phyloP scores from a whole-genome alignment of 129 eudicot genomes.

The Flaveria sonorensis region DNA sequence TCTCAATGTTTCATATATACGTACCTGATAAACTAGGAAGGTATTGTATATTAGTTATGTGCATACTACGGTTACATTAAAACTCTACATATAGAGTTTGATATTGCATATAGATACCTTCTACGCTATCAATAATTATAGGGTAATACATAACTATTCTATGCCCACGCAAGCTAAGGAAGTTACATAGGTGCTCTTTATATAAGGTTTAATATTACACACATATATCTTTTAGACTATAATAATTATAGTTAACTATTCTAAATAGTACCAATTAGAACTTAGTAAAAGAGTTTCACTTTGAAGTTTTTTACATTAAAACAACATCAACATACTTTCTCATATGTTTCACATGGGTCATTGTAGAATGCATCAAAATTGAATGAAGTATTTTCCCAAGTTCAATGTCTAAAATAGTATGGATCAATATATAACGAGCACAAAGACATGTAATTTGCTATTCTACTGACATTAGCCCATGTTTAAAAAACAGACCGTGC shows the following conservation, averaged over 20 bases:
- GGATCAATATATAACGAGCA: neutral
- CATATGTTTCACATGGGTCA: neutral
- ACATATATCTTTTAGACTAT: neutral
- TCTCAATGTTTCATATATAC: neutral
- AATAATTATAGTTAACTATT: neutral
- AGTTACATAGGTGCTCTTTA: neutral
- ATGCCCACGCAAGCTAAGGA: neutral
- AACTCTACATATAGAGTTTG: neutral
- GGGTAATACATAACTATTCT: neutral
- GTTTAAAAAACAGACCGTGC: slow-evolving; percentile 53
- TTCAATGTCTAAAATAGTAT: neutral
- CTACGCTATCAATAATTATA: neutral
- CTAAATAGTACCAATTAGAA: neutral
- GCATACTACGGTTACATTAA: neutral
- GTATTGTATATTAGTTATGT: neutral
- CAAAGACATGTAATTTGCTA: neutral
- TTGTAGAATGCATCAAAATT: neutral
- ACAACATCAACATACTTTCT: neutral
- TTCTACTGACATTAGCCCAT: neutral
- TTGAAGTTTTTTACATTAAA: neutral
- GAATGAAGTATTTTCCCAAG: neutral
- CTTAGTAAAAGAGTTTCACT: neutral
- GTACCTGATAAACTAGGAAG: neutral
- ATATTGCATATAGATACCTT: neutral
- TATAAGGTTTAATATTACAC: neutral